Conservation (phyloP, 2,329 filamentous ascomycete genomes). For the Paecilomyces sp. region DNA sequence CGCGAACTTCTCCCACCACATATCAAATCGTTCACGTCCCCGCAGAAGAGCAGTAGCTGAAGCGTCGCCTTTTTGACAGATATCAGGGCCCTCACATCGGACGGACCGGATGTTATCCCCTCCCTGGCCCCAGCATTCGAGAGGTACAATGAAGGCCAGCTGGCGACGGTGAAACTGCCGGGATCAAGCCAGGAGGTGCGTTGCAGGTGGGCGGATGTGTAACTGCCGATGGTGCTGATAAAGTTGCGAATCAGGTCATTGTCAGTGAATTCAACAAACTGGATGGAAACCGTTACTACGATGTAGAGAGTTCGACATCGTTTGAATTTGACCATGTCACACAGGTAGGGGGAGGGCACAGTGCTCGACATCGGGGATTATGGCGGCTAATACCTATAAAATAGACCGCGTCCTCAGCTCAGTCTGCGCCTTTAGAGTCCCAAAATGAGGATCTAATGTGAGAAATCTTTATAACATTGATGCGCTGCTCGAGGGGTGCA, state of each 20-base stretch:
- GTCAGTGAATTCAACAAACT: constrained; percentile 82
- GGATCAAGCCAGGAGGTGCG: constrained; percentile 71
- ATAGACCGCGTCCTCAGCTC: constrained; percentile 73
- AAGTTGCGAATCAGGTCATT: constrained; percentile 48
- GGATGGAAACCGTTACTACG: constrained; percentile 77
- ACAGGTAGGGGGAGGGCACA: constrained; percentile 46
- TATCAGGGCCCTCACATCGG: constrained; percentile 76
- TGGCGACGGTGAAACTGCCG: constrained; percentile 80
- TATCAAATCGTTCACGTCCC: not conserved
- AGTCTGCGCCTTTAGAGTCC: constrained; percentile 73
- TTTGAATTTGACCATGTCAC: constrained; percentile 82
- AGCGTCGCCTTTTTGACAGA: constrained; percentile 46
- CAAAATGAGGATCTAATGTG: constrained; percentile 74
- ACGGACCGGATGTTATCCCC: constrained; percentile 59
- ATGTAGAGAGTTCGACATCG: constrained; percentile 78
- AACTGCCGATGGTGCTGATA: constrained; percentile 6
- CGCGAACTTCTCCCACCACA: not conserved
- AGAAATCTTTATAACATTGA: constrained; percentile 1
- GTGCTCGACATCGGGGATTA: not conserved
- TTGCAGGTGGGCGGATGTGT: not conserved
- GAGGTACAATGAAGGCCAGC: constrained; percentile 95
- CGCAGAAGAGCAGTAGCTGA: not conserved
- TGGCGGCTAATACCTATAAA: not conserved
- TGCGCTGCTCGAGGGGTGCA: not conserved
- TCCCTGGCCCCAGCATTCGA: constrained; percentile 77